Base-by-base conservation (phyloP, 2,329 filamentous ascomycete species). In the Zarea fungicola region DNA sequence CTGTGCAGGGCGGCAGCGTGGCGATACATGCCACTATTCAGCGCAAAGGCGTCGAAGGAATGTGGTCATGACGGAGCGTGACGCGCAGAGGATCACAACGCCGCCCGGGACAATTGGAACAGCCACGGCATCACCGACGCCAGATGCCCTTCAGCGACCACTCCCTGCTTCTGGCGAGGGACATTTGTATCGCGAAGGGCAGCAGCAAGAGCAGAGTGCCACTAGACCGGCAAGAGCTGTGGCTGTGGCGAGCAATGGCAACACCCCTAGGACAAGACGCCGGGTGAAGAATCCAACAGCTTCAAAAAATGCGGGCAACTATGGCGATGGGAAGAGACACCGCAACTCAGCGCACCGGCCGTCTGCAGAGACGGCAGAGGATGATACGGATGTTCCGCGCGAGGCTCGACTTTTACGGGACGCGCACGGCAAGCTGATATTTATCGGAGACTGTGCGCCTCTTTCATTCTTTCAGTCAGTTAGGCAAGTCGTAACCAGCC, bases 391-490 rank as follows among this genome's bases (percentile, higher is more conserved):
- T 19, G 76, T 79, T 4, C 76, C 75, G 2, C 66, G 75, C 1
- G 76, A 80, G 50, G 76, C 76, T 3, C 65, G 75, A 3, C 62
- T 79, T 5, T 62, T 79, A 0, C 71, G 71, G 35, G 76, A 80
- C 52, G 68, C 73, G 1, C 73, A 76, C 49, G 76, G 76, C 1
- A 77, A 77, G 55, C 58, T 78, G 19, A 74, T 77, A 25, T 80
- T 80, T 56, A 75, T 79, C 21, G 76, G 76, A 5, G 76, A 80
- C 56, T 79, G 76, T 54, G 76, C 76, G 5, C 76, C 76, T 1
- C 61, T 80, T 18, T 79, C 76, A 0, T 74, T 80, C 52, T 79
- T 79, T 54, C 75, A 78, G 54, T 77, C 74, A 0, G 71, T 79
- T 6, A 67, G 76, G 2, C 71, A 76, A 54, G 67, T 80, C 16